Evolutionary conservation across 1,284 basidiomycete species (phyloP).

Genomic region (Pseudozyma flocculosa): DNA sequence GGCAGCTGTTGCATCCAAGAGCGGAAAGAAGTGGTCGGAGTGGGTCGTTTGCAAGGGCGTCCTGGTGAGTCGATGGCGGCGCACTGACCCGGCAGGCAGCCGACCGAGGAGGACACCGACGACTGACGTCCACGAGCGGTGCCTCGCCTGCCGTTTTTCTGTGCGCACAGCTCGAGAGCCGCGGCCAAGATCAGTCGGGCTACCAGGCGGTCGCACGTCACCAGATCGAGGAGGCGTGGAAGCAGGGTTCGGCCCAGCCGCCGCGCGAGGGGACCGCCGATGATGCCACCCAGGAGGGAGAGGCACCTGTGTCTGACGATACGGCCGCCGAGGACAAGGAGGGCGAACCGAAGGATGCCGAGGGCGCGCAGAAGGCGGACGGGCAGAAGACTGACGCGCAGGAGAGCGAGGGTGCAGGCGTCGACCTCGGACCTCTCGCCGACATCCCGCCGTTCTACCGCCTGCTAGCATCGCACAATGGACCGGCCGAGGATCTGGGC

Average conservation of each 20-base stretch:
- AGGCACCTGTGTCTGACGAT: neutral
- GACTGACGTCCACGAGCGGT: too few species aligned
- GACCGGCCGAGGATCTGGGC: neutral
- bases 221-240: conserved; percentile 27
- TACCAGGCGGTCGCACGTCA: conserved; percentile 24
- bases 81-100: too few species aligned
- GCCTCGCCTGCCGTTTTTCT: neutral
- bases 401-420: neutral
- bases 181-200: conserved; percentile 23
- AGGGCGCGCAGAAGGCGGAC: conserved; percentile 8
- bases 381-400: conserved; percentile 3
- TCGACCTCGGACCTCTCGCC: neutral
- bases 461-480: conserved; percentile 1
- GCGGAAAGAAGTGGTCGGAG: conserved; percentile 62
- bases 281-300: too few species aligned
- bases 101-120: too few species aligned
- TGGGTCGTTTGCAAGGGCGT: conserved; percentile 68
- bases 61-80: conserved; percentile 63
- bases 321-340: neutral
- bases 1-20: neutral
- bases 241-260: neutral
- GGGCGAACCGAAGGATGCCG: neutral
- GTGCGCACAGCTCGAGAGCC: conserved; percentile 25
- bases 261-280: too few species aligned
- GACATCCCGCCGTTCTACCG: conserved; percentile 30